Evolutionary conservation across 805 yeast genomes (phyloP).

Genomic region (Lachancea kluyveri): DNA sequence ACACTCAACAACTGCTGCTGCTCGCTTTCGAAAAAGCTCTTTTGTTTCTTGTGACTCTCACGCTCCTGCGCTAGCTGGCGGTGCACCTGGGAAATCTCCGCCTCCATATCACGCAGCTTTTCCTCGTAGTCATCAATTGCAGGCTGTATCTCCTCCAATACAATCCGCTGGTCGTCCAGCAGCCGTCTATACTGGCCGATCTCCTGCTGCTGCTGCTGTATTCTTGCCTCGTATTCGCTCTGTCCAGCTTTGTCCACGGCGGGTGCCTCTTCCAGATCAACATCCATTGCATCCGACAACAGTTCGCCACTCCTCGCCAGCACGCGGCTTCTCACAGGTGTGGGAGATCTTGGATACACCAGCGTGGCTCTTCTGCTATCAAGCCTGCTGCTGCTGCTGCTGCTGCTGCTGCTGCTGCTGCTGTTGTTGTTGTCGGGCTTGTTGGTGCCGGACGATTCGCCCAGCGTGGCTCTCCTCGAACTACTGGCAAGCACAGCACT

Average conservation of each 20-base stretch:
- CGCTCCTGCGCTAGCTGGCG: slow-evolving; percentile 21
- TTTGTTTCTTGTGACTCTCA: slow-evolving; percentile 21
- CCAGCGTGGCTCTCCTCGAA: slow-evolving; percentile 16
- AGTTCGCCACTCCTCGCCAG: slow-evolving; percentile 40
- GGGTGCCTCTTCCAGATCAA: slow-evolving; percentile 8
- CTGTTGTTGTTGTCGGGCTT: slow-evolving; percentile 1
- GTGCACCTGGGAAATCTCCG: slow-evolving; percentile 17
- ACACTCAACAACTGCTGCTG: slow-evolving; percentile 29
- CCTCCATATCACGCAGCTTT: slow-evolving; percentile 29
- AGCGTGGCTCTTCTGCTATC: slow-evolving; percentile 12
- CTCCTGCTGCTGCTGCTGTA: slow-evolving; percentile 33
- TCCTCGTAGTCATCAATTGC: slow-evolving; percentile 27
- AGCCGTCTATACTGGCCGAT: slow-evolving; percentile 22
- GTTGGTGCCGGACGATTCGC: slow-evolving; percentile 3
- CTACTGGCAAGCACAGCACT: slow-evolving; percentile 8
- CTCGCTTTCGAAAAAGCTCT: slow-evolving; percentile 23
- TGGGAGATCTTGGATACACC: slow-evolving; percentile 14
- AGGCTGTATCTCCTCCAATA: slow-evolving; percentile 28
- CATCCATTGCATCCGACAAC: slow-evolving; percentile 11
- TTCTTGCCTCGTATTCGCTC: slow-evolving; percentile 30
- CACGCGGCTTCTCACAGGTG: slow-evolving; percentile 11
- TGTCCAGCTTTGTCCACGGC: slow-evolving; percentile 8
- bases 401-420: neutral
- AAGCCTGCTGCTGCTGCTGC: slow-evolving; percentile 4
- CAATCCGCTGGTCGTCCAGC: slow-evolving; percentile 27